Base-by-base conservation (phyloP, 1,139 yeast species). In the Debaryomycetaceae sp. region DNA sequence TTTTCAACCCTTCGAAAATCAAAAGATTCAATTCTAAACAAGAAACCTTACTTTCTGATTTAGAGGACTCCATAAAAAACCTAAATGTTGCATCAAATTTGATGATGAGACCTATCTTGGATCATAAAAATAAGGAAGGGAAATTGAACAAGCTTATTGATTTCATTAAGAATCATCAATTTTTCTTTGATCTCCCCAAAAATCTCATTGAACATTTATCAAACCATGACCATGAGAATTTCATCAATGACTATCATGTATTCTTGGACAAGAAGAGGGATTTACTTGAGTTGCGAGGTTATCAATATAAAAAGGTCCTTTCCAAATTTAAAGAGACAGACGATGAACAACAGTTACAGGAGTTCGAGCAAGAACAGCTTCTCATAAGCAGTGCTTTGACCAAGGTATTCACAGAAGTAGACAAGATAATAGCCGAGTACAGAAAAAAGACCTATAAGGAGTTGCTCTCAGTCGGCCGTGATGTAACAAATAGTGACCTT, bases 51-150 rank as follows among this genome's bases (percentile, higher is more conserved):
- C 52, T 53, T 1, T 50, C 60, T 8, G 72, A 67, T 30, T 55
- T 77, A 28, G 78, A 74, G 41, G 69, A 61, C 30, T 61, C 81
- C 18, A 66, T 72, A 35, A 69, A 66, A 38, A 71, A 73, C 46
- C 63, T 81, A 32, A 75, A 76, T 40, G 65, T 74, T 35, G 73
- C 79, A n/a, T 83, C 91, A 0, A 73, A 87, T 1, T 67, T 82
- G 45, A 68, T 84, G 57, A 75, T 88, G 47, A 79, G 89, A 46
- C 98, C 98, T 0, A 79, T 91, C 5, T 62, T 83, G 40, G 84
- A 83, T 38, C 79, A 80, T 41, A 75, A 79, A 43, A 65, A 71
- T 7, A 81, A 79, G 50, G 87, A 85, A 47, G 65, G 68, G 17
- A 80, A 83, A 46, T 70, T 87, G 38, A 65, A 70, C 37, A 72